Base-by-base conservation (phyloP, 2,329 filamentous ascomycete genomes). In the Fusarium fujikuroi region DNA sequence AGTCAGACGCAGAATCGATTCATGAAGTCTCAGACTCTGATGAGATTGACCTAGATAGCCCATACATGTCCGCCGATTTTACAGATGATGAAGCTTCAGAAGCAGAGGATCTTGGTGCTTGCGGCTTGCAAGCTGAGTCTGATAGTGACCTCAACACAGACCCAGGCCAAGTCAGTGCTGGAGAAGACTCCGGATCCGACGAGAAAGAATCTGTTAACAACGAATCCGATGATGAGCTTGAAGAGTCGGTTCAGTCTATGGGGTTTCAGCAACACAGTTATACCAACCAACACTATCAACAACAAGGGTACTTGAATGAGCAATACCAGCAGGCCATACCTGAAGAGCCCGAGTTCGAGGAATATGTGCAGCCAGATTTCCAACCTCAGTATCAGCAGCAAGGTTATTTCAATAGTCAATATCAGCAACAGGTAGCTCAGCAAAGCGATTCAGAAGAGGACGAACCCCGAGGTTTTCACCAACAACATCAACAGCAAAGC, bases 41-140 rank as follows among this genome's bases (percentile, higher is more conserved):
- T 21, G 32, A 19, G 8, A 19, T 34, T 12, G 46, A 46, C 2
- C 6, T 34, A 3, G 36, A 58, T 12, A 58, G 23, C 21, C 23
- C 25, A 10, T 23, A 65, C 18, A 28, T 65, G 21, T 36, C 49
- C 7, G 16, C 49, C 10, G 16, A 32, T 0, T 32, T 37, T 10
- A 58, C 63, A 18, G 60, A 58, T 7, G n/a, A 39, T 14, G 60
- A 37, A 37, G 21, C n/a, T 58, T 66, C 63, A 21, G 60, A 58
- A 32, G 42, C 18, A 9, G 63, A 57, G 2, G 60, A 42, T 4
- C 23, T 23, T 5, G n/a, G 21, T 14, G 15, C 25, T 43, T 30
- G 1, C 1, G 18, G 37, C 18, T 19, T 49, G 18, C 21, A 37
- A 28, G 16, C 21, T 37, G 60, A 66, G 4, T 43, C 42, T 9